Base-by-base conservation (phyloP, 2,329 filamentous ascomycete genomes). In the Hansfordia pulvinata region DNA sequence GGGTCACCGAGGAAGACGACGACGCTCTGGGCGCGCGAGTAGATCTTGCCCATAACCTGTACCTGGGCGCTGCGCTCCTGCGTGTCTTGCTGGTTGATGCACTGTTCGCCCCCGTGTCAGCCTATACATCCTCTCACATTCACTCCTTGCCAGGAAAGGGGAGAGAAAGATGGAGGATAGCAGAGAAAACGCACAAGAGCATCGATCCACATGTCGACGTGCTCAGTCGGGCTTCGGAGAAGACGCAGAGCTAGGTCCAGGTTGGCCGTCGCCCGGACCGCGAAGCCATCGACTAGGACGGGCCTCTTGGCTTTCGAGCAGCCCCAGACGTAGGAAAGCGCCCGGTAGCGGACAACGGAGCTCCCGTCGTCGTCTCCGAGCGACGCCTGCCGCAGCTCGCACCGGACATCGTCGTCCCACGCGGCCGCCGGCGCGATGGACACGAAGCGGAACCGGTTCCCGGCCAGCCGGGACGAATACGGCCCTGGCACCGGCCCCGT, bases 51-150 rank as follows among this genome's bases (percentile, higher is more conserved):
- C 24, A 26, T 26, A 11, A 18, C 9, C 16, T 18, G 5, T 12
- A 26, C 16, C 18, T 26, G 24, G n/a, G 13, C n/a, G 10, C 9
- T 11, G 11, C 13, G 8, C 24, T 26, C 24, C 14, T 4, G 11
- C n/a, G 15, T 18, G 11, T 26, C 24, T 16, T 17, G 16, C 18
- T 26, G 24, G 24, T 26, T 19, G 24, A 26, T 20, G 66, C 58
- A 19, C 68, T n/a, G n/a, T n/a, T n/a, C n/a, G n/a, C n/a, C n/a
- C n/a, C n/a, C n/a, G n/a, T n/a, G n/a, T n/a, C n/a, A n/a, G n/a
- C n/a, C n/a, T n/a, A n/a, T n/a, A n/a, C n/a, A n/a, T n/a, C n/a
- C n/a, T n/a, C n/a, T n/a, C n/a, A n/a, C n/a, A n/a, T n/a, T n/a
- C n/a, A n/a, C n/a, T n/a, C n/a, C n/a, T n/a, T n/a, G n/a, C n/a